phyloP scores from a whole-genome alignment of 2,329 filamentous ascomycete genomes.

The Scortechinia acanthostroma region DNA sequence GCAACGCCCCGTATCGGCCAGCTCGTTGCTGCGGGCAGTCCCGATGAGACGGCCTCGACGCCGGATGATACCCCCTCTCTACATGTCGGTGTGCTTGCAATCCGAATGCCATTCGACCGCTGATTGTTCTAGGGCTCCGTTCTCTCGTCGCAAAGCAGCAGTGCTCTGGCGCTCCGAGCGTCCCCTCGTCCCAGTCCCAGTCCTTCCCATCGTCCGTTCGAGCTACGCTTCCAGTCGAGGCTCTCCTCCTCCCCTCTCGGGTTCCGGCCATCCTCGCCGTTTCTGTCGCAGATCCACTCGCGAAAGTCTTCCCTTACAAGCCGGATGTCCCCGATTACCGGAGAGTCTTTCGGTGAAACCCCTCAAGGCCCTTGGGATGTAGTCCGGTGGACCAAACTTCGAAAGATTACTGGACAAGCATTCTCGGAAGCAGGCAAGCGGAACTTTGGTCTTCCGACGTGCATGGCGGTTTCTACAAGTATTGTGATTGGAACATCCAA shows the following conservation, averaged over 20 bases:
- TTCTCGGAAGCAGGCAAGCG: slow-evolving; percentile 89
- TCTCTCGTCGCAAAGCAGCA: background rate
- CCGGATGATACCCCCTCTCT: background rate
- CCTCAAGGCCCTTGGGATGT: slow-evolving; percentile 89
- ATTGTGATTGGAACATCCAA: slow-evolving; percentile 91
- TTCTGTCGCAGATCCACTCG: slow-evolving; percentile 68
- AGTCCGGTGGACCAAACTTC: slow-evolving; percentile 87
- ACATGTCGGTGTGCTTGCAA: background rate
- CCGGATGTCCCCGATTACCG: slow-evolving; percentile 79
- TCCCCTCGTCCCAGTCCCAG: background rate
- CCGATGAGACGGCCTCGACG: background rate
- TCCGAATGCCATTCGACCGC: background rate
- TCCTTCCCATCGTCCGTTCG: slow-evolving; percentile 74
- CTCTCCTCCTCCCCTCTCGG: slow-evolving; percentile 52
- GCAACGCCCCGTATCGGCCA: background rate
- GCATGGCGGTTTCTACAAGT: slow-evolving; percentile 76
- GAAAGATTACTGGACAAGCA: slow-evolving; percentile 79
- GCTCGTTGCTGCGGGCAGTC: background rate
- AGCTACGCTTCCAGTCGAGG: slow-evolving; percentile 85
- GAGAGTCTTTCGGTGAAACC: slow-evolving; percentile 55
- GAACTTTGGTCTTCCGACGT: slow-evolving; percentile 87
- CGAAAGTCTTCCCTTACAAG: slow-evolving; percentile 60
- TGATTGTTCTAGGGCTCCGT: background rate
- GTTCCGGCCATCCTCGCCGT: slow-evolving; percentile 34
- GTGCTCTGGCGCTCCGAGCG: background rate